These are phyloP conservation scores for Obelidium mucronatum DNA, from an alignment of 192 early-diverging fungal genomes.

Conservation along the genomic window DNA sequence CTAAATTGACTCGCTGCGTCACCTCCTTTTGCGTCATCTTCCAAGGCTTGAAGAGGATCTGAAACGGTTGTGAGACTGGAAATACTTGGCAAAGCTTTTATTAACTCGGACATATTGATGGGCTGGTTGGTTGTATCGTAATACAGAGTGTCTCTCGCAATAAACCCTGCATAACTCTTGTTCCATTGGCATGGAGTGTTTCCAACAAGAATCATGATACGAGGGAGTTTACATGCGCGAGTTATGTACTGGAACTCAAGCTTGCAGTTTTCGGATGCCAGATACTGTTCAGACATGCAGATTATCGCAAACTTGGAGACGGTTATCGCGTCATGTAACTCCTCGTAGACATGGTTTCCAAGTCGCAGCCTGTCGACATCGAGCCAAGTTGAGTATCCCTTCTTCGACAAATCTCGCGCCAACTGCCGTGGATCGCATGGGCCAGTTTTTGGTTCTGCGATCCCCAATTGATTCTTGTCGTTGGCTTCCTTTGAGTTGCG, in stretches of 20 bases:
- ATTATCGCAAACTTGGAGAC: neutral
- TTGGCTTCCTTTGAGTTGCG: conserved; percentile 10
- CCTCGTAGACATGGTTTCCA: neutral
- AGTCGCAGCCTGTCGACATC: conserved; percentile 21
- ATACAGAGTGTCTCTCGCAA: neutral
- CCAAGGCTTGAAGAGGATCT: neutral
- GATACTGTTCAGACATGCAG: conserved; percentile 19
- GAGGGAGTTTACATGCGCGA: conserved; percentile 7
- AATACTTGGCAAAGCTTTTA: neutral
- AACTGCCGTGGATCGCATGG: conserved; percentile 8
- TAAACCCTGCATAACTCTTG: neutral
- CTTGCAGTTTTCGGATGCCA: conserved; percentile 20
- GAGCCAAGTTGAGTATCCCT: conserved; percentile 20
- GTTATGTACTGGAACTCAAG: conserved; percentile 10
- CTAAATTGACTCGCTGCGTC: neutral
- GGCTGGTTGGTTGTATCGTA: neutral
- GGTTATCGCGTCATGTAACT: neutral
- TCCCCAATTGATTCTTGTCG: neutral
- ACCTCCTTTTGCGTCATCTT: neutral
- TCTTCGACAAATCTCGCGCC: neutral
- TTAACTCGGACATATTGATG: neutral
- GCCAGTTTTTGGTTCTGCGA: neutral
- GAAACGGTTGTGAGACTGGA: no score
- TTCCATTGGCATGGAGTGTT: neutral
- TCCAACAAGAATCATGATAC: conserved; percentile 18